phyloP scores from a whole-genome alignment of 2,329 filamentous ascomycete species.

The Xylaria sp. region DNA sequence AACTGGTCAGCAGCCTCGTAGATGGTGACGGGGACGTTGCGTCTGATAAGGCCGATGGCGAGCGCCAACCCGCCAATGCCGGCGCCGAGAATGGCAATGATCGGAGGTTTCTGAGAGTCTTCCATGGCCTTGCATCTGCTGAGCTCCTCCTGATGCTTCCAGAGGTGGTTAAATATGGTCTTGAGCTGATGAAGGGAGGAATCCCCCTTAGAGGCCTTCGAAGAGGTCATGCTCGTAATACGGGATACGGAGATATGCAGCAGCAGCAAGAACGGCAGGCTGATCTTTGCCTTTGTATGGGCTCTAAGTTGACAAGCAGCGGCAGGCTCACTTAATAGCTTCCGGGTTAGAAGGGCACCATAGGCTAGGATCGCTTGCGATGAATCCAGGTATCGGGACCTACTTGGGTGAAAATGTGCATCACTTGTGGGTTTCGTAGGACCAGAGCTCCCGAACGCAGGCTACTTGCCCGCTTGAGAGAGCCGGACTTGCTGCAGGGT shows the following conservation, averaged over 20 bases:
- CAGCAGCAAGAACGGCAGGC: not conserved
- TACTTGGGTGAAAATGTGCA: not conserved
- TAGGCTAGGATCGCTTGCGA: not conserved
- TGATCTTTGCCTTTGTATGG: not conserved
- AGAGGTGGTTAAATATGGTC: not conserved
- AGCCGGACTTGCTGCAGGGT: not conserved
- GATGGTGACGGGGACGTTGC: conserved; percentile 31
- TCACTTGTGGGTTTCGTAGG: not conserved
- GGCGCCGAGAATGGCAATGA: conserved; percentile 34
- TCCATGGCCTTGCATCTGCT: conserved; percentile 1
- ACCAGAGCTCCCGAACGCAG: not conserved
- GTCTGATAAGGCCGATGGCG: conserved; percentile 35
- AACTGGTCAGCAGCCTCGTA: conserved; percentile 34
- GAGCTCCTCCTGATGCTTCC: not conserved
- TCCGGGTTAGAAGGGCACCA: not conserved
- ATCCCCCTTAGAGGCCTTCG: not conserved
- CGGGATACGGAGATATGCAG: too few species aligned
- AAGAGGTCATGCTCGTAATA: not conserved
- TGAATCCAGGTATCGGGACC: not conserved
- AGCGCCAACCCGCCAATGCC: conserved; percentile 36
- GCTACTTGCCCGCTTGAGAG: not conserved
- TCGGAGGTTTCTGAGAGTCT: conserved; percentile 8
- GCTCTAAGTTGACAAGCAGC: not conserved
- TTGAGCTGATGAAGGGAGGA: not conserved
- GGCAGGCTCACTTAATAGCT: not conserved